Base-by-base conservation (phyloP, 202 grass and related monocot species). In the Saccharum hybrid region DNA sequence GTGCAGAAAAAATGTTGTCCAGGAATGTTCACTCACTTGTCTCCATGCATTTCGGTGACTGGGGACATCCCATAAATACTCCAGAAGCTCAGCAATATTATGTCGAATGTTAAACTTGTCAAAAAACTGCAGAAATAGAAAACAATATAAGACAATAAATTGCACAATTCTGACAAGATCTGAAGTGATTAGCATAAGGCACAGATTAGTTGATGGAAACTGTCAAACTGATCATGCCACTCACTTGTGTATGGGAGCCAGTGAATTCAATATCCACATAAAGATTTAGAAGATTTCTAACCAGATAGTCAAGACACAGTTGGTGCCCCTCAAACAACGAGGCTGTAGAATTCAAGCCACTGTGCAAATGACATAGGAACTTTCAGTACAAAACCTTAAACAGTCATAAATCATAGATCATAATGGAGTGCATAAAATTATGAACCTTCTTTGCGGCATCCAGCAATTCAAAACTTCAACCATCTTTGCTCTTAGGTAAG, bases 221-320 rank as follows among this genome's bases (percentile, higher is more conserved):
- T 74, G 30, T 74, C 16, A 74, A 10, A 74, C 1, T 49, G 39
- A 67, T 66, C 37, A 33, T 22, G 72, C 4, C 10, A 71, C 91
- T 86, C 72, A 94, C 94, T 82, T 97, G 96, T 22, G 96, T 98
- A 84, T 98, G 93, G 59, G 92, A 95, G 28, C 92, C 92, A 80
- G 94, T 94, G 79, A 93, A 98, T 86, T 94, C 93, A 92, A 95
- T 98, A 88, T 98, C 96, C 74, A 98, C 96, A 90, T 98, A 98
- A 86, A 95, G 81, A 28, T 92, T 98, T 68, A 98, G 81, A 88
- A 98, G 96, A 89, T 95, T 98, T 89, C 80, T 92, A 26, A 98
- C 96, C 70, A 98, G 89, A 75, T 95, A 92, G 41, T 94, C 91
- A 64, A 94, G 93, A 74, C 87, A 93, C 75, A 98, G 69, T 69